These are phyloP conservation scores for Leucosporidium scottii DNA, from an alignment of 768 basidiomycete species.

Conservation along the genomic window DNA sequence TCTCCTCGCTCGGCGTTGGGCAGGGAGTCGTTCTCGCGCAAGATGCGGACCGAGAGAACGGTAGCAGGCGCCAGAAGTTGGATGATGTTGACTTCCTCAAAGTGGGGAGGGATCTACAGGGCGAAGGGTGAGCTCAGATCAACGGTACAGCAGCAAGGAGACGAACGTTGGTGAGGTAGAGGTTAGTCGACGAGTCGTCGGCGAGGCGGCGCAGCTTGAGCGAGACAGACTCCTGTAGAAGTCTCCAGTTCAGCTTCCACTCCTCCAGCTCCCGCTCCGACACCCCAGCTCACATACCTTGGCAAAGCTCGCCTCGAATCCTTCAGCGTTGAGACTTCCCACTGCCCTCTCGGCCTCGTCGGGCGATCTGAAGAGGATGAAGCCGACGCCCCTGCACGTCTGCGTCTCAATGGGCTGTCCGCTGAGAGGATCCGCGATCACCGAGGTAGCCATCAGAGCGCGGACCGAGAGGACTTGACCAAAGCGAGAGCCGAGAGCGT, in stretches of 20 bases:
- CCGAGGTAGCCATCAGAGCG: not conserved
- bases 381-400: not conserved
- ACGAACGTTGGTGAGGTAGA: not conserved
- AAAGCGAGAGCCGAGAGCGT: not conserved
- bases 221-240: not conserved
- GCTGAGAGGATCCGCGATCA: not conserved
- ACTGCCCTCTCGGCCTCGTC: not conserved
- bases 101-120: not conserved
- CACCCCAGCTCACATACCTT: not conserved
- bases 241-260: not conserved
- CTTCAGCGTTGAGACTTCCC: not conserved
- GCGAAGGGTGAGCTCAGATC: not conserved
- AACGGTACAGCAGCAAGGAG: not conserved
- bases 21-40: not conserved
- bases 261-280: not conserved
- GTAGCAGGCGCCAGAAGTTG: not conserved
- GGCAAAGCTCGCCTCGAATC: not conserved
- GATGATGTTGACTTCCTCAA: not conserved
- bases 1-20: not conserved
- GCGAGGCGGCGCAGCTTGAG: not conserved
- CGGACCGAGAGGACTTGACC: not conserved
- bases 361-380: not conserved
- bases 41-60: not conserved
- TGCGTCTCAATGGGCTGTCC: not conserved
- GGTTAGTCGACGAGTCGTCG: not conserved